Conservation (phyloP, 148 eudicot species). For the Mesembryanthemum crystallinum region DNA sequence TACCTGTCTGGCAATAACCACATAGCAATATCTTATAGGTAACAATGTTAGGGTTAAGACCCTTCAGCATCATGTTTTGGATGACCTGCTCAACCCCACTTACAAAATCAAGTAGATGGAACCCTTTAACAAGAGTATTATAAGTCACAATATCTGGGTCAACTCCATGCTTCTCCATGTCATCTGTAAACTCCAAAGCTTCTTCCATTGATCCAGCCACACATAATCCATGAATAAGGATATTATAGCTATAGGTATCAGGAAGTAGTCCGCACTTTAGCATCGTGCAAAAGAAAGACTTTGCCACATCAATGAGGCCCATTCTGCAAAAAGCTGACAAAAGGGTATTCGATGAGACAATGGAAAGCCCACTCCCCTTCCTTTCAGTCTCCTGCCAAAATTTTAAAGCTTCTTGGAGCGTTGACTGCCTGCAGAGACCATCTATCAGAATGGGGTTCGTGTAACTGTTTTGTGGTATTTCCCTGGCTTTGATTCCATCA, state of each 20-base stretch:
- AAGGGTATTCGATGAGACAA: slow-evolving; percentile 59
- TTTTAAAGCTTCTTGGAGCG: slow-evolving; percentile 55
- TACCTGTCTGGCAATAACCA: slow-evolving; percentile 60
- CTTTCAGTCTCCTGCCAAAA: slow-evolving; percentile 42
- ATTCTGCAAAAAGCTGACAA: slow-evolving; percentile 64
- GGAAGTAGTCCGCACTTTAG: slow-evolving; percentile 70
- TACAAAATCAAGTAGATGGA: slow-evolving; percentile 53
- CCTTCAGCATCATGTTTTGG: slow-evolving; percentile 42
- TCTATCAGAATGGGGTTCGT: slow-evolving; percentile 63
- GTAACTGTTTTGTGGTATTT: slow-evolving; percentile 41
- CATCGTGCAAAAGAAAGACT: slow-evolving; percentile 75
- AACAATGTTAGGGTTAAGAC: slow-evolving; percentile 40
- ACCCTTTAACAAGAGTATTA: slow-evolving; percentile 73
- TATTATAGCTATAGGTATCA: slow-evolving; percentile 71
- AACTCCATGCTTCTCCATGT: slow-evolving; percentile 74
- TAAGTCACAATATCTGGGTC: slow-evolving; percentile 69
- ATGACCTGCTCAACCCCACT: slow-evolving; percentile 39
- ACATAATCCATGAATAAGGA: slow-evolving; percentile 73
- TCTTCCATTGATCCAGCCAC: slow-evolving; percentile 68
- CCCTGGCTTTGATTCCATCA: slow-evolving; percentile 48
- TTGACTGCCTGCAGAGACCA: slow-evolving; percentile 70
- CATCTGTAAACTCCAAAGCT: slow-evolving; percentile 53
- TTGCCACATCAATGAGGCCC: slow-evolving; percentile 63
- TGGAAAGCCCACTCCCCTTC: slow-evolving; percentile 28
- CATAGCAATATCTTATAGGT: slow-evolving; percentile 59